Percentiles rank a stretch among this genome's conserved stretches.
Conservation (phyloP, 106 monocot genomes). For the Ottelia alismoides region DNA sequence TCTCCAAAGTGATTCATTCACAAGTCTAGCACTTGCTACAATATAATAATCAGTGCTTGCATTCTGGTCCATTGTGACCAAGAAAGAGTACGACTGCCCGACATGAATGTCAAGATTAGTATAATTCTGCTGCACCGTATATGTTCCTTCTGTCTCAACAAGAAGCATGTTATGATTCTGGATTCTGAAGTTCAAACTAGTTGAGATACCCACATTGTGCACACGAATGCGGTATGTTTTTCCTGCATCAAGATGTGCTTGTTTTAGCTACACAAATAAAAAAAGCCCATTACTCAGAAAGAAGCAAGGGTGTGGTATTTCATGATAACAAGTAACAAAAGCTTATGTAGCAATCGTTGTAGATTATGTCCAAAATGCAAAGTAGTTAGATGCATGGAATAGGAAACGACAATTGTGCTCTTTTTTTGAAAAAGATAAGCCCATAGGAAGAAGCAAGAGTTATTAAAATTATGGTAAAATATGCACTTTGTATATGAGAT, state of each 20-base stretch:
- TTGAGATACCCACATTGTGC: constrained; percentile 47
- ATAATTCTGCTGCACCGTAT: constrained; percentile 58
- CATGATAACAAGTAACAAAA: too few relatives aligned
- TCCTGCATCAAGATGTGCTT: constrained; percentile 34
- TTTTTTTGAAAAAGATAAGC: too few relatives aligned
- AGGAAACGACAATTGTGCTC: too few relatives aligned
- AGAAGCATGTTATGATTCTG: constrained; percentile 54
- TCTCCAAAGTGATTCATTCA: constrained; percentile 44
- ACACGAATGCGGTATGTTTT: constrained; percentile 56
- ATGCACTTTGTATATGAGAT: too few relatives aligned
- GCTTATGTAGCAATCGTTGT: too few relatives aligned
- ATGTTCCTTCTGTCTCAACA: constrained; percentile 67
- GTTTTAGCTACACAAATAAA: too few relatives aligned
- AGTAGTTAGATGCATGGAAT: too few relatives aligned
- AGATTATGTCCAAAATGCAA: too few relatives aligned
- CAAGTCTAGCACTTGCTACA: constrained; percentile 61
- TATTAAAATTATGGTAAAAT: too few relatives aligned
- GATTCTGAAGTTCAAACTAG: constrained; percentile 56
- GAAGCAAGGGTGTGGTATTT: too few relatives aligned
- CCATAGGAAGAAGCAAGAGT: too few relatives aligned
- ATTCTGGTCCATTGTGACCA: constrained; percentile 59
- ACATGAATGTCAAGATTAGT: constrained; percentile 61
- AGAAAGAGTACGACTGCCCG: constrained; percentile 58
- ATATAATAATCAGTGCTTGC: constrained; percentile 55
- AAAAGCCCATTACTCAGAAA: too few relatives aligned